phyloP scores from a whole-genome alignment of 805 yeast genomes.

The Kuraishia borneana region DNA sequence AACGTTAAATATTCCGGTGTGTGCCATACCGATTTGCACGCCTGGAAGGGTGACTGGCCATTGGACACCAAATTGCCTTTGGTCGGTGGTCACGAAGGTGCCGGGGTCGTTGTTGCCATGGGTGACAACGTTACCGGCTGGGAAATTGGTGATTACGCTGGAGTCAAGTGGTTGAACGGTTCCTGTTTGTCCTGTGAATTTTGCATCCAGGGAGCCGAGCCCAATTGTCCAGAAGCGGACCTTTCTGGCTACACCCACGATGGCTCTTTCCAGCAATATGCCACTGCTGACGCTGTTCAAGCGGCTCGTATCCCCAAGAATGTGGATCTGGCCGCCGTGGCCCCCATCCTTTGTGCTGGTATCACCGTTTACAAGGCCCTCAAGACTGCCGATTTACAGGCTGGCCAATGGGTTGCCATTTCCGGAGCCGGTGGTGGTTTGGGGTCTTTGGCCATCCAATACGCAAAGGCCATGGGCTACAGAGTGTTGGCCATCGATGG shows the following conservation, averaged over 20 bases:
- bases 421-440: constrained; percentile 81
- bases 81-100: constrained; percentile 70
- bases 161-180: constrained; percentile 61
- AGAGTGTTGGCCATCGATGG: constrained; percentile 66
- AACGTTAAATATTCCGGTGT: constrained; percentile 67
- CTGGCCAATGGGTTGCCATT: constrained; percentile 68
- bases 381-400: constrained; percentile 31
- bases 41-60: constrained; percentile 68
- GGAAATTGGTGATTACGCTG: constrained; percentile 56
- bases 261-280: constrained; percentile 45
- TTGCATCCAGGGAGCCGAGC: constrained; percentile 47
- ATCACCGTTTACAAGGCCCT: constrained; percentile 43
- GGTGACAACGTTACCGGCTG: constrained; percentile 51
- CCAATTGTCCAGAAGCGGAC: constrained; percentile 61
- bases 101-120: constrained; percentile 56
- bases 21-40: constrained; percentile 67
- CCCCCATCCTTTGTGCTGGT: constrained; percentile 44
- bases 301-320: constrained; percentile 37
- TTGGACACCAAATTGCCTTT: constrained; percentile 46
- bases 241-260: constrained; percentile 69
- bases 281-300: constrained; percentile 41
- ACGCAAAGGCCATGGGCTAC: constrained; percentile 67
- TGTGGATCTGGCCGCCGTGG: constrained; percentile 32
- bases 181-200: constrained; percentile 55
- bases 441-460: constrained; percentile 67